phyloP scores from a whole-genome alignment of 192 early-diverging fungal genomes.

The Backusella tuberculispora region DNA sequence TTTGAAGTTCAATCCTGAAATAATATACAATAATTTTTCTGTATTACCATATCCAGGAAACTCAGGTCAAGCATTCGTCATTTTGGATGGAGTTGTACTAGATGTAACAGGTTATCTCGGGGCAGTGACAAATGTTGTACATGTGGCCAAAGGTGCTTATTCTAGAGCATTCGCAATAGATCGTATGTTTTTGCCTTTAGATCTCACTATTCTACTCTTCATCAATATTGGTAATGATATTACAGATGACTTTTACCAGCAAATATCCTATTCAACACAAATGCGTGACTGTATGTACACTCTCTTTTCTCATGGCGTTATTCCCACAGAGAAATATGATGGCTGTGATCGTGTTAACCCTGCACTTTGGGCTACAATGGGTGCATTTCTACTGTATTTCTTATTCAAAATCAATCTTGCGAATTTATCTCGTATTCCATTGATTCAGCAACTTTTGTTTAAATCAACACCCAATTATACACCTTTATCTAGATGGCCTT shows the following conservation, averaged over 20 bases:
- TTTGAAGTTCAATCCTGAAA: slow-evolving; percentile 19
- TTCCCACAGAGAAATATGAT: slow-evolving; percentile 15
- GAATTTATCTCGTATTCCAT: slow-evolving; percentile 35
- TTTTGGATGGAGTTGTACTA: slow-evolving; percentile 38
- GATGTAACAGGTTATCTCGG: slow-evolving; percentile 44
- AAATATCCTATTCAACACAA: slow-evolving; percentile 17
- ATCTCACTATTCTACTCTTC: slow-evolving; percentile 32
- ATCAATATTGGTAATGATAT: slow-evolving; percentile 38
- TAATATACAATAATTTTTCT: slow-evolving; percentile 24
- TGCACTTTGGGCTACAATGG: slow-evolving; percentile 37
- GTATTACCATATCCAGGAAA: slow-evolving; percentile 21
- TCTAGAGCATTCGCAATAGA: slow-evolving; percentile 33
- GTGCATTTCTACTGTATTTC: slow-evolving; percentile 27
- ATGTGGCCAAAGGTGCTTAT: slow-evolving; percentile 14
- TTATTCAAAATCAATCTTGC: slow-evolving; percentile 39
- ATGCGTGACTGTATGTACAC: slow-evolving; percentile 28
- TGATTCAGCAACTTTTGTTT: slow-evolving; percentile 28
- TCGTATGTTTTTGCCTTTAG: slow-evolving; percentile 40
- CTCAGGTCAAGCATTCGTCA: slow-evolving; percentile 24
- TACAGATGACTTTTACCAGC: slow-evolving; percentile 30
- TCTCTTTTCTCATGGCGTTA: slow-evolving; percentile 38
- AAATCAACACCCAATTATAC: neutral
- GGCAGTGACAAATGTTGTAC: slow-evolving; percentile 26
- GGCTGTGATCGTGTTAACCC: slow-evolving; percentile 36
- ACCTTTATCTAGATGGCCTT: slow-evolving; percentile 21